These are phyloP conservation scores for Apostasia ramifera DNA, from an alignment of 106 monocot genomes.

Conservation along the genomic window DNA sequence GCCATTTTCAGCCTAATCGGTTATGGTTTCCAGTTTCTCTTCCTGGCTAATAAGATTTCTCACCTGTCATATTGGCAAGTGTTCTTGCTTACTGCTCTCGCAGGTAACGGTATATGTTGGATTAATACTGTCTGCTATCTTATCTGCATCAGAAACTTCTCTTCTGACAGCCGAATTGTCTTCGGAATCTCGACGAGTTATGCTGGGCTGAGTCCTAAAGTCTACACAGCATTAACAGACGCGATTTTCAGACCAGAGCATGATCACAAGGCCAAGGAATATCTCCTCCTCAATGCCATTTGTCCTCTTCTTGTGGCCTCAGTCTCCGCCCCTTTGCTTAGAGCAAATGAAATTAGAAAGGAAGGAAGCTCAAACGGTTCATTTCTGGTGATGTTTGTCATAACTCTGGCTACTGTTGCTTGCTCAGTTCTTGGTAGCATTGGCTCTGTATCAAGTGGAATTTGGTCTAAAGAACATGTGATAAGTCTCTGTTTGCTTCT, in stretches of 20 bases:
- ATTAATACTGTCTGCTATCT: slow-evolving; percentile 80
- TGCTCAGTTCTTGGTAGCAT: slow-evolving; percentile 51
- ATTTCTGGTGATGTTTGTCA: slow-evolving; percentile 38
- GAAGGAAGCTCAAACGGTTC: not conserved
- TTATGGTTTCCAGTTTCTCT: slow-evolving; percentile 73
- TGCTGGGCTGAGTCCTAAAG: slow-evolving; percentile 56
- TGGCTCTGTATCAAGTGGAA: slow-evolving; percentile 14
- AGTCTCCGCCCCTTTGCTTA: slow-evolving; percentile 25
- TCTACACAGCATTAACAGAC: slow-evolving; percentile 43
- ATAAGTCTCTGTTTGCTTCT: slow-evolving; percentile 32
- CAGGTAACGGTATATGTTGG: slow-evolving; percentile 84
- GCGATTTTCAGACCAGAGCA: slow-evolving; percentile 15
- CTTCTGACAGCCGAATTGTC: slow-evolving; percentile 28
- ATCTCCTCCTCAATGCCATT: slow-evolving; percentile 60
- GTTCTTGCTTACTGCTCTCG: slow-evolving; percentile 43
- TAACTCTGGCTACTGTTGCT: slow-evolving; percentile 43
- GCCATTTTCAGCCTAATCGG: slow-evolving; percentile 60
- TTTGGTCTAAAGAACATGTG: slow-evolving; percentile 32
- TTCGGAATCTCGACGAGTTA: slow-evolving; percentile 68
- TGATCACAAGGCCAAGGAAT: slow-evolving; percentile 21
- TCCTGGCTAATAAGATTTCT: slow-evolving; percentile 27
- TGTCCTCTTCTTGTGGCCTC: slow-evolving; percentile 34
- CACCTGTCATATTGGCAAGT: slow-evolving; percentile 52
- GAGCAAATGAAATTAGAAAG: not conserved
- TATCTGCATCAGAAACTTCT: slow-evolving; percentile 59